Conservation (phyloP, 2,329 filamentous ascomycete genomes). For the Pestalotiopsis sp. region DNA sequence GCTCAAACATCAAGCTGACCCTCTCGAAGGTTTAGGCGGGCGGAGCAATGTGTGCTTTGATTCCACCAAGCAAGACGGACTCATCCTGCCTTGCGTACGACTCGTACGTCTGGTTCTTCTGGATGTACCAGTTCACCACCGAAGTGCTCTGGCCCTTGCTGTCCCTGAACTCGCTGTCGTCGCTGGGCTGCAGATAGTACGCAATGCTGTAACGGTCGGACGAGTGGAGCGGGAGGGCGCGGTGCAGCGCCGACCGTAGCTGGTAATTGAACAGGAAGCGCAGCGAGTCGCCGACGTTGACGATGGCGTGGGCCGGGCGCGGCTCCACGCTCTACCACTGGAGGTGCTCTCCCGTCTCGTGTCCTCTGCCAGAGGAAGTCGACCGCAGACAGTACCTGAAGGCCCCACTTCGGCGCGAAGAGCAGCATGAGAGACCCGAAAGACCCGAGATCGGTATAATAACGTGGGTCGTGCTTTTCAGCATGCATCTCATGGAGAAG, state of each 20-base stretch:
- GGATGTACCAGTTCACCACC: background rate
- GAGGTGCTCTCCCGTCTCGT: background rate
- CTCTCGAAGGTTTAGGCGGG: no score
- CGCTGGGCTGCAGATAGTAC: background rate
- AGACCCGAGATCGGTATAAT: background rate
- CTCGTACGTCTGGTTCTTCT: background rate
- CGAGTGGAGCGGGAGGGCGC: slow-evolving; percentile 4
- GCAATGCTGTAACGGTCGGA: slow-evolving; percentile 10
- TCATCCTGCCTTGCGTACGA: background rate
- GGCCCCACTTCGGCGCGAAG: background rate
- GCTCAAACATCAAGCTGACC: no score
- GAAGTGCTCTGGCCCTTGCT: background rate
- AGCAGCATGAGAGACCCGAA: background rate
- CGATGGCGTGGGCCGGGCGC: slow-evolving; percentile 1
- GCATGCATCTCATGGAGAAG: no score
- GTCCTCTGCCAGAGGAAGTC: background rate
- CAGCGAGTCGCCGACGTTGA: slow-evolving; percentile 11
- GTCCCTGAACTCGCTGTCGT: background rate
- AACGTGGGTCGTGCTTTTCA: no score
- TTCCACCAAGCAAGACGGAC: background rate
- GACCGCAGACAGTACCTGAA: background rate
- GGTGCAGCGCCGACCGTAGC: slow-evolving; percentile 6
- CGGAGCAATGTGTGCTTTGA: background rate
- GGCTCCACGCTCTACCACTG: slow-evolving; percentile 8
- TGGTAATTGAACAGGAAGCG: slow-evolving; percentile 5